phyloP scores from a whole-genome alignment of 2,329 filamentous ascomycete species.

The Microdochium trichocladiopsis region DNA sequence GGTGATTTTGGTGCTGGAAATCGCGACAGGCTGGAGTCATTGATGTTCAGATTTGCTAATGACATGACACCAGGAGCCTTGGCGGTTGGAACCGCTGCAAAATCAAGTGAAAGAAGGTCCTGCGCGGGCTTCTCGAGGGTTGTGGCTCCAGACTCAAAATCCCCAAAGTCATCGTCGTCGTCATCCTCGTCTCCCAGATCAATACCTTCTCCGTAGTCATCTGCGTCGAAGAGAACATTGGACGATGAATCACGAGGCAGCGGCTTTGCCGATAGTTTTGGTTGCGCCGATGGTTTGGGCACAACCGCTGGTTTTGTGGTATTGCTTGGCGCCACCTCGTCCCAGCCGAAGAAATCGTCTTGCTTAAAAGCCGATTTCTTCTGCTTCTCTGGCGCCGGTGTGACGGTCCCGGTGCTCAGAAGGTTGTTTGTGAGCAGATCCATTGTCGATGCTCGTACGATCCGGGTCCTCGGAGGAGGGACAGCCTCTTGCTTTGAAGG shows the following conservation, averaged over 20 bases:
- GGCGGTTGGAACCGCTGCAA: conserved; percentile 16
- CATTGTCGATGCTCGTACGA: conserved; percentile 41
- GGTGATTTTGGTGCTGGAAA: conserved; percentile 43
- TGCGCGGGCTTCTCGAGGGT: neutral
- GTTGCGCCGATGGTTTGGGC: conserved; percentile 2
- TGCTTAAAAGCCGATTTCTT: conserved; percentile 6
- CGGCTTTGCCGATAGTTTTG: conserved; percentile 9
- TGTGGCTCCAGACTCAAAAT: conserved; percentile 43
- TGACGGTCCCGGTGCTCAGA: conserved; percentile 23
- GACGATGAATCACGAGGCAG: conserved; percentile 12
- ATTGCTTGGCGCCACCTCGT: conserved; percentile 3
- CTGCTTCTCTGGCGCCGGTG: conserved; percentile 4
- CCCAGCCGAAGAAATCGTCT: conserved; percentile 4
- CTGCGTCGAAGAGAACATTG: conserved; percentile 61
- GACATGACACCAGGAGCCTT: conserved; percentile 21
- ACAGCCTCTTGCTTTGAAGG: conserved; percentile 1
- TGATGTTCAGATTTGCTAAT: conserved; percentile 24
- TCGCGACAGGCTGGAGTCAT: conserved; percentile 25
- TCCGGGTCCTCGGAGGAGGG: conserved; percentile 14
- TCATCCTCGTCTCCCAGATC: conserved; percentile 25
- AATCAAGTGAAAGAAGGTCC: neutral
- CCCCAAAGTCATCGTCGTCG: conserved; percentile 52
- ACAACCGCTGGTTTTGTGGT: conserved; percentile 8
- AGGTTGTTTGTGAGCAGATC: conserved; percentile 48
- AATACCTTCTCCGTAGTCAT: conserved; percentile 53